Base-by-base conservation (phyloP, 331 rosid genomes). In the Quercus tomentella region DNA sequence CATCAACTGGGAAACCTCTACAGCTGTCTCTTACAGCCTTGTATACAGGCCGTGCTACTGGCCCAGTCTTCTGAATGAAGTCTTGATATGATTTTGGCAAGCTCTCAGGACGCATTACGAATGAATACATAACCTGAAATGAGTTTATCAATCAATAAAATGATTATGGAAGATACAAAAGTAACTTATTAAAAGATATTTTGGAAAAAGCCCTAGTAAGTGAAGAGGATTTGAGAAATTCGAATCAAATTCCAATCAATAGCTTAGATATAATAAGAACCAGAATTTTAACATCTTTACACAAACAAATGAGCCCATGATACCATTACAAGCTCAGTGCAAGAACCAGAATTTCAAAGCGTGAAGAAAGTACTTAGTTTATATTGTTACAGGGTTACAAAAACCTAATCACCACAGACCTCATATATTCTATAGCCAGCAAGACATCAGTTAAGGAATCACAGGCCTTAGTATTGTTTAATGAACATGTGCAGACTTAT, bases 41-140 rank as follows among this genome's bases (percentile, higher is more conserved):
- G 85, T 95, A 95, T 35, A 95, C 97, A 17, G 97, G 99, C 86
- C 75, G 86, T 31, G 97, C 93, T 78, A 92, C 97, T 55, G 99
- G 99, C 63, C 99, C 99, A 3, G 97, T 92, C 84, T 89, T 95
- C 74, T 93, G 99, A 77, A 95, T 95, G 71, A 95, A 95, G 45
- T 95, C 97, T 75, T 87, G 94, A 87, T 95, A 95, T 76, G 97
- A 69, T 82, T 95, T 92, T 22, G 97, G 97, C 88, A 92, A 86
- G 88, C 96, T 92, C 89, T 92, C 97, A 45, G 97, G 97, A 76
- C 97, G 97, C 98, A 91, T 94, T 76, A 94, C 98, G 86, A 94
- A 94, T 78, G 92, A 82, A 78, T 95, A 95, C 97, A 95, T 95
- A 83, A 95, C 96, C 97, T 95, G 90, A 85, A 81, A 87, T 69